A percentile compares a stretch with the other conserved stretches of the same genome.
Conservation (phyloP, 2,329 filamentous ascomycete species). For the Ophiocordyceps camponoti-floridani region DNA sequence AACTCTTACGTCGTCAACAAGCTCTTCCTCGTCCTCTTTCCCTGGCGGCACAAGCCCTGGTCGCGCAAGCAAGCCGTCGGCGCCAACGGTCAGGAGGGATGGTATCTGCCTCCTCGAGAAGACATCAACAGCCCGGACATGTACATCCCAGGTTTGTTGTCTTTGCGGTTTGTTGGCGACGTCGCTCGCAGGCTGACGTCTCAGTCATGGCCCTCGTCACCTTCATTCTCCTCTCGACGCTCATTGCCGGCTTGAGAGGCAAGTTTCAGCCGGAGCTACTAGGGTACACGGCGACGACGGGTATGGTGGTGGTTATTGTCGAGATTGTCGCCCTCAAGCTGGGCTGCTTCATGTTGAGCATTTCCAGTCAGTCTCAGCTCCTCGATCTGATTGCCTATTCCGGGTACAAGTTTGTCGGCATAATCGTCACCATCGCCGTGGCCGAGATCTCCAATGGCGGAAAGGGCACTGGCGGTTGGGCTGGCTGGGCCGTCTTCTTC, state of each 20-base stretch:
- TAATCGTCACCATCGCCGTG: conserved; percentile 72
- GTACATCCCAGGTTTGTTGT: conserved; percentile 62
- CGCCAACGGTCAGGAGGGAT: conserved; percentile 50
- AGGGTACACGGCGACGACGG: conserved; percentile 72
- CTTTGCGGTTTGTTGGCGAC: neutral
- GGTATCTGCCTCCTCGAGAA: conserved; percentile 82
- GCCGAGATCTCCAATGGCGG: conserved; percentile 64
- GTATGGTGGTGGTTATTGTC: conserved; percentile 64
- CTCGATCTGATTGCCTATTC: conserved; percentile 90
- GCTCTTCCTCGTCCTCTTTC: conserved; percentile 82
- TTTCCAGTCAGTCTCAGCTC: conserved; percentile 84
- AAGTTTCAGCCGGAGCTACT: conserved; percentile 89
- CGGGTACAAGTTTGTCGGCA: conserved; percentile 96
- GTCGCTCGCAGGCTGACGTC: conserved; percentile 6
- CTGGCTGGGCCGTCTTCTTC: conserved; percentile 73
- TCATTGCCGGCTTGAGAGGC: conserved; percentile 76
- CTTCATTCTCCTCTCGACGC: conserved; percentile 84
- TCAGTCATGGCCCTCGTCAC: conserved; percentile 87
- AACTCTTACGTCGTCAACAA: conserved; percentile 95
- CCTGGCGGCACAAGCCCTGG: conserved; percentile 96
- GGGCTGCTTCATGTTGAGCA: conserved; percentile 83
- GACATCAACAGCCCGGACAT: conserved; percentile 97
- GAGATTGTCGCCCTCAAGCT: conserved; percentile 86
- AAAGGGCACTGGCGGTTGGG: conserved; percentile 69
- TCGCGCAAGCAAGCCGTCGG: conserved; percentile 70